phyloP scores from a whole-genome alignment of 2,329 filamentous ascomycete species.

The Arthroderma uncinatum region DNA sequence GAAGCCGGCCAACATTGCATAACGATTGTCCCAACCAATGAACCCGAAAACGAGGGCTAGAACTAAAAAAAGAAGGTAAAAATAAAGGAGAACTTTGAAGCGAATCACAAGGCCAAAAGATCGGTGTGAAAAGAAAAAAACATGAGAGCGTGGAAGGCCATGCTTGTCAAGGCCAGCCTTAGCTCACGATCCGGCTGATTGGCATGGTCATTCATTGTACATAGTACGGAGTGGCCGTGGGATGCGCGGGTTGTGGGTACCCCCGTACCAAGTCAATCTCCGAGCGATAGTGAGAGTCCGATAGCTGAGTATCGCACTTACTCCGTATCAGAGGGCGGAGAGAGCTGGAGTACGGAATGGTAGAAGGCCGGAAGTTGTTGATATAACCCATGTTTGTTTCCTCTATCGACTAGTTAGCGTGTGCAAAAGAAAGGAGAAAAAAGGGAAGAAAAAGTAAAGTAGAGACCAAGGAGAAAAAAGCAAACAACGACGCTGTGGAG shows the following conservation, averaged over 20 bases:
- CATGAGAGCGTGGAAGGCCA: background rate
- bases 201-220: background rate
- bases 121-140: background rate
- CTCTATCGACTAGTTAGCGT: background rate
- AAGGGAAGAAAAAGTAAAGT: background rate
- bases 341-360: too few species aligned
- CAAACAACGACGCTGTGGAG: background rate
- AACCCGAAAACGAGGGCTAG: background rate
- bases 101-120: constrained; percentile 3
- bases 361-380: background rate
- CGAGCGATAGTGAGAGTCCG: background rate
- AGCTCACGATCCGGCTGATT: constrained; percentile 2
- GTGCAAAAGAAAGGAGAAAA: background rate
- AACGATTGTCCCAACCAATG: background rate
- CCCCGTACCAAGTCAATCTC: background rate
- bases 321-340: too few species aligned
- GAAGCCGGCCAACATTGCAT: background rate
- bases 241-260: constrained; percentile 3
- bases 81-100: background rate
- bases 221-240: background rate
- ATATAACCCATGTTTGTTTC: background rate
- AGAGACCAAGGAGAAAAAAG: background rate
- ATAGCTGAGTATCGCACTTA: too few species aligned
- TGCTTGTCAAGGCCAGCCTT: constrained; percentile 1
- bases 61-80: background rate